Evolutionary conservation across 1,284 basidiomycete species (phyloP), one percentile per base, ranked within the genome.

Genomic region (Rugosomyces carneus): DNA sequence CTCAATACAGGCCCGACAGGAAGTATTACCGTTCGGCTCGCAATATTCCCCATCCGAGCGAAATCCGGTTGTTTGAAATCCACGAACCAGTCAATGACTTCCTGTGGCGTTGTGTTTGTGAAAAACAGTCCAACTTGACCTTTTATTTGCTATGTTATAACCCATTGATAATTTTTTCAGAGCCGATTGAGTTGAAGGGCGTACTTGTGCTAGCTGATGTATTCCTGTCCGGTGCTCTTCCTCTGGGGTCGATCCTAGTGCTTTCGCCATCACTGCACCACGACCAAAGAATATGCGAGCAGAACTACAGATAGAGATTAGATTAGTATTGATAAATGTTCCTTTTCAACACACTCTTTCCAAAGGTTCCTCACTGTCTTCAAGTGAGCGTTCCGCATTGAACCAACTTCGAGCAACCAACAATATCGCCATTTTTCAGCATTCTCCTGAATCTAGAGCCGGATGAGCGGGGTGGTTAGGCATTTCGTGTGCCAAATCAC

Each of bases 111-210:
- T 43, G 86, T 82, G 60, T 94, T 80, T 47, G 95, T 98, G 67
- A 97, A 92, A 57, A 99, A 73, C 35, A 99, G 66, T 38, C 95
- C 95, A 38, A 95, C 84, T 67, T 93, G 89, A 55, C 96, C 95
- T 72, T 89, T 84, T 64, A 98, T 82, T 73, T 87, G 81, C 89
- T 96, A 40, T 35, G 40, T 20, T 26, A 32, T 44, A 6, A 18
- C 41, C 44, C 54, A 27, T 45, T 42, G 42, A 34, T 48, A 27
- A 42, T n/a, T 36, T 39, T 18, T 29, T 37, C 15, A 5, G 10
- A 15, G 8, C 31, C 13, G 39, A 15, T 34, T 18, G 23, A 42
- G 20, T 40, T 2, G 41, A 39, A 36, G 32, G n/a, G 70, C 83
- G 55, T 59, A 88, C 93, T 65, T 82, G 74, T 39, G 89, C 84